Conservation (phyloP, 495 filamentous ascomycete species). For the Lophiostoma macrostomum region DNA sequence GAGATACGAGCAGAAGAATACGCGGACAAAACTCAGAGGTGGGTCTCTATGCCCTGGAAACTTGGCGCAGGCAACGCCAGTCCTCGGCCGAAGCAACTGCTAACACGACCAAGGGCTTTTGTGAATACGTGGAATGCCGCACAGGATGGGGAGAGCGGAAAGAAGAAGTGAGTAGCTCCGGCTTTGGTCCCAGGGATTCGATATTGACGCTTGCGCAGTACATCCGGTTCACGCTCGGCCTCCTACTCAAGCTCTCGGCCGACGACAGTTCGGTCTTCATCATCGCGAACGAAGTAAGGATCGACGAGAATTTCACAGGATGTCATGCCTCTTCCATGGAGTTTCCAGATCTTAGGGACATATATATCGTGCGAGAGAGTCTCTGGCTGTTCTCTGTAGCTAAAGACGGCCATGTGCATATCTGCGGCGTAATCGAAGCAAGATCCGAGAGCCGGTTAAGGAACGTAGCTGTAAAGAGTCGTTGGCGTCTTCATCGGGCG, state of each 20-base stretch:
- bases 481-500: too few species aligned
- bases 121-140: conserved; percentile 43
- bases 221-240: conserved; percentile 6
- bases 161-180: conserved; percentile 15
- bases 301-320: not conserved
- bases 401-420: too few species aligned
- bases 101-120: conserved; percentile 32
- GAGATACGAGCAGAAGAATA: conserved; percentile 73
- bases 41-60: conserved; percentile 3
- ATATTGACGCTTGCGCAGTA: not conserved
- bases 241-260: conserved; percentile 2
- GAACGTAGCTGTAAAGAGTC: too few species aligned
- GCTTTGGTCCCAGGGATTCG: too few species aligned
- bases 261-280: not conserved
- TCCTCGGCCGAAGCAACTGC: too few species aligned
- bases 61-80: not conserved
- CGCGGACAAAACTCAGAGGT: conserved; percentile 75
- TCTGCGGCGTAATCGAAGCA: too few species aligned
- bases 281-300: conserved; percentile 9
- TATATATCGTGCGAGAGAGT: too few species aligned
- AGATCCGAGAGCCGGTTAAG: too few species aligned
- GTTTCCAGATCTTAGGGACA: too few species aligned
- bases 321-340: too few species aligned
- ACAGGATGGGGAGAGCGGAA: conserved; percentile 5
- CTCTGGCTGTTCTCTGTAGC: too few species aligned